Conservation (phyloP, 805 yeast species). For the Monosporozyma servazzii region DNA sequence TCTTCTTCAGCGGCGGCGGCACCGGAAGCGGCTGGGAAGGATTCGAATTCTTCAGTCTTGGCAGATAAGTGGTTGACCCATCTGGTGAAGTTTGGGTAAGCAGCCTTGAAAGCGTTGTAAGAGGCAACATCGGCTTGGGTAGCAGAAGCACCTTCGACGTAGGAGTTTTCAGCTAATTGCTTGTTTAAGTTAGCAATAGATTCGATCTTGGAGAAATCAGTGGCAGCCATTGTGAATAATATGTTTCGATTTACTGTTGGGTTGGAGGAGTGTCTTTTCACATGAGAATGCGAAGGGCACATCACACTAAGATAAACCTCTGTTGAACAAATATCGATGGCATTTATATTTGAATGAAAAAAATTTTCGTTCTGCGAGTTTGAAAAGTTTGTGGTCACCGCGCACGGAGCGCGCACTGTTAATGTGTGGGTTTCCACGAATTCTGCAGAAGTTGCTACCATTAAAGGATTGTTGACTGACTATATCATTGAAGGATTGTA, state of each 20-base stretch:
- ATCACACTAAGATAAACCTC: too few species aligned
- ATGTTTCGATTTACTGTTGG: too few species aligned
- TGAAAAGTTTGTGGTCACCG: neutral
- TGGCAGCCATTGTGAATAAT: conserved; percentile 50
- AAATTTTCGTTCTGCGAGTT: neutral
- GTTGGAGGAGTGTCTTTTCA: too few species aligned
- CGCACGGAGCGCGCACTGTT: too few species aligned
- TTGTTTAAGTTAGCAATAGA: conserved; percentile 67
- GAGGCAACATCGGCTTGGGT: conserved; percentile 92
- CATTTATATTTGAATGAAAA: too few species aligned
- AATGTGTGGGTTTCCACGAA: too few species aligned
- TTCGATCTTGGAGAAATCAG: conserved; percentile 75
- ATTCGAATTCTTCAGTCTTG: conserved; percentile 72
- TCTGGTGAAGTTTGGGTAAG: conserved; percentile 92
- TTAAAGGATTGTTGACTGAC: too few species aligned
- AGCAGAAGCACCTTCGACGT: conserved; percentile 86
- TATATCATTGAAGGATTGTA: too few species aligned
- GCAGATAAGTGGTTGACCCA: conserved; percentile 99
- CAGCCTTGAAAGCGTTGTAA: conserved; percentile 86
- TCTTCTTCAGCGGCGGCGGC: conserved; percentile 50
- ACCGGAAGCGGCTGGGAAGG: conserved; percentile 66
- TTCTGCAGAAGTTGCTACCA: too few species aligned
- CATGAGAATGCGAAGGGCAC: too few species aligned
- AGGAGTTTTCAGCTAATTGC: conserved; percentile 85
- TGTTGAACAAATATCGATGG: too few species aligned